phyloP scores from a whole-genome alignment of 1,284 basidiomycete species.

The Acaromyces ingoldii region DNA sequence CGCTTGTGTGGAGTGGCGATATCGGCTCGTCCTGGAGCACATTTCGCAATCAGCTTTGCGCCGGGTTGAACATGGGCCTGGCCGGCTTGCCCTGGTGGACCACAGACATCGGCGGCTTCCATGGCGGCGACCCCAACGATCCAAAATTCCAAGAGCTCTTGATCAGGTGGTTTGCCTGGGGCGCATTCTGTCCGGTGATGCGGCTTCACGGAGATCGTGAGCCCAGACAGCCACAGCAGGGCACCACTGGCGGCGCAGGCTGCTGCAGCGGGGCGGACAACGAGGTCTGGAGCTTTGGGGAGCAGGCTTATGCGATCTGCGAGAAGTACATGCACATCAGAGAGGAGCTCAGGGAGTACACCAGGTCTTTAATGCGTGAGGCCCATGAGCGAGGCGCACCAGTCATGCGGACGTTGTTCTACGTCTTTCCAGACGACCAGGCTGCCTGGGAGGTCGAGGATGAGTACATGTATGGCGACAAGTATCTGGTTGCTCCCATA shows the following conservation, averaged over 20 bases:
- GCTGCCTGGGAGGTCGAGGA: constrained; percentile 14
- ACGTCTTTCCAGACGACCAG: constrained; percentile 11
- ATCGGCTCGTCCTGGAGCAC: constrained; percentile 17
- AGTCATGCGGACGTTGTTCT: constrained; percentile 15
- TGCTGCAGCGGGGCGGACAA: constrained; percentile 16
- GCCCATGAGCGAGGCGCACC: constrained; percentile 12
- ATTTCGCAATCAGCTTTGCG: constrained; percentile 13
- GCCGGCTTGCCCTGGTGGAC: constrained; percentile 20
- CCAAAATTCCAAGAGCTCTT: constrained; percentile 12
- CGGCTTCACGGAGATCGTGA: constrained; percentile 18
- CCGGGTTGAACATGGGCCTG: constrained; percentile 12
- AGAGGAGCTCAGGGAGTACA: constrained; percentile 13
- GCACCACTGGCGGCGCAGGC: constrained; percentile 8
- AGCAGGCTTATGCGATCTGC: constrained; percentile 8
- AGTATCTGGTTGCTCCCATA: constrained; percentile 16
- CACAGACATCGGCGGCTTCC: constrained; percentile 21
- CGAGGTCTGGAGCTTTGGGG: constrained; percentile 16
- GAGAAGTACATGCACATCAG: constrained; percentile 12
- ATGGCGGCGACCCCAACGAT: constrained; percentile 18
- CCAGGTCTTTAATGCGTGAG: neutral
- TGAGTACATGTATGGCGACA: constrained; percentile 16
- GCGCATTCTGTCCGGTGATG: constrained; percentile 17
- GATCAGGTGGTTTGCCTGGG: constrained; percentile 22
- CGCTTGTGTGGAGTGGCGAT: constrained; percentile 17
- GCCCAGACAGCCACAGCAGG: constrained; percentile 13